Conservation (phyloP, 345 rosid genomes). For the Hevea brasiliensis region DNA sequence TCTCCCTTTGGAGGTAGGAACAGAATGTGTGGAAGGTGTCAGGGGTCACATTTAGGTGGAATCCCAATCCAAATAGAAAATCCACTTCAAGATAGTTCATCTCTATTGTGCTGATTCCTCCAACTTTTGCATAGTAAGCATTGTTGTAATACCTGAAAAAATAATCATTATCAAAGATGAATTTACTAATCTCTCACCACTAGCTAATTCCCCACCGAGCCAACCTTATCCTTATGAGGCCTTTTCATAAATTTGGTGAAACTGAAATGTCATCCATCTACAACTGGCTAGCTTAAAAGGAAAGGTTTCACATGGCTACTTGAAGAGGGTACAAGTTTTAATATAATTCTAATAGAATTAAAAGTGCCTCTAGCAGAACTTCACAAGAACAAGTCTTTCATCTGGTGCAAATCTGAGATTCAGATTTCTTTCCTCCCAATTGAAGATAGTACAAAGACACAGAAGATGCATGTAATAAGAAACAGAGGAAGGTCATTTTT, state of each 20-base stretch:
- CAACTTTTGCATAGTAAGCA: slow-evolving; percentile 89
- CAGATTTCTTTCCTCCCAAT: neutral
- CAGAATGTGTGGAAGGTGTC: slow-evolving; percentile 67
- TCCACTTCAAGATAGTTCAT: slow-evolving; percentile 87
- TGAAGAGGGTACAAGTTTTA: neutral
- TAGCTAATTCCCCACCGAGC: too few relatives aligned
- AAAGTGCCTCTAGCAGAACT: too few relatives aligned
- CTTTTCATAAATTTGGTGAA: too few relatives aligned
- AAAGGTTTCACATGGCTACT: neutral
- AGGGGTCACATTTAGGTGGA: slow-evolving; percentile 76
- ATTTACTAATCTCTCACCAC: too few relatives aligned
- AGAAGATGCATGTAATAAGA: neutral
- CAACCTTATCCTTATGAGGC: too few relatives aligned
- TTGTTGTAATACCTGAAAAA: slow-evolving; percentile 70
- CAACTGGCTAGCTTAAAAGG: too few relatives aligned
- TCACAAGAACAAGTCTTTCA: neutral
- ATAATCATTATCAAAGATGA: neutral
- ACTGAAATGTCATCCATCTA: too few relatives aligned
- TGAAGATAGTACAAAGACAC: neutral
- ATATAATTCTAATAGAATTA: too few relatives aligned
- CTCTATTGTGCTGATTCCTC: slow-evolving; percentile 81
- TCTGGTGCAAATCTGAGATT: neutral
- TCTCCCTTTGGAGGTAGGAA: slow-evolving; percentile 66
- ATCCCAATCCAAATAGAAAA: slow-evolving; percentile 78
- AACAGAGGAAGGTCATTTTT: neutral